These are phyloP conservation scores for Excoecaria agallocha DNA, from an alignment of 345 rosid species.

Conservation along the genomic window DNA sequence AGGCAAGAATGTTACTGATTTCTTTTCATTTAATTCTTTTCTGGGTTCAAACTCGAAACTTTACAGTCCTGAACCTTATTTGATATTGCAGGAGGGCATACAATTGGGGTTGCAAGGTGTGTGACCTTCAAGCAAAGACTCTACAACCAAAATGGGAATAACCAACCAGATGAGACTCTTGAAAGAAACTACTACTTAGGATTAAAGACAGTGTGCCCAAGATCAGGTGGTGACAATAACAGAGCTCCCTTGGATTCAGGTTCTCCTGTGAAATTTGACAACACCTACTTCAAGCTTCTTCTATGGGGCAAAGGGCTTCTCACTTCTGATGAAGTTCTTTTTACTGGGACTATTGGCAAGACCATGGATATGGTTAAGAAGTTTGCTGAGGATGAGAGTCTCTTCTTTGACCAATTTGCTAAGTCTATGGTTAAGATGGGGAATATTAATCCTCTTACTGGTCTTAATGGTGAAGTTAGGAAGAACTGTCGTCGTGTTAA, in stretches of 20 bases:
- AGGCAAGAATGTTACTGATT: constrained; percentile 35
- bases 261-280: constrained; percentile 31
- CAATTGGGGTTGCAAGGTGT: constrained; percentile 33
- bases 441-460: constrained; percentile 25
- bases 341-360: constrained; percentile 12
- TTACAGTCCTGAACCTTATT: not conserved
- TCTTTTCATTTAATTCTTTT: no score
- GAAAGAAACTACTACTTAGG: constrained; percentile 24
- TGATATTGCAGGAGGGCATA: constrained; percentile 27
- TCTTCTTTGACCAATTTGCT: constrained; percentile 31
- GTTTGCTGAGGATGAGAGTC: constrained; percentile 19
- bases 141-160: constrained; percentile 31
- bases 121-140: constrained; percentile 32
- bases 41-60: no score
- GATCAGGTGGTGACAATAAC: constrained; percentile 29
- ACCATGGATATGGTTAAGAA: constrained; percentile 18
- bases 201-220: constrained; percentile 30
- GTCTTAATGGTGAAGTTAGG: constrained; percentile 27
- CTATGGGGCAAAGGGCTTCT: constrained; percentile 27
- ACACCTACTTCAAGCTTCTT: constrained; percentile 31
- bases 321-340: constrained; percentile 28
- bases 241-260: constrained; percentile 23
- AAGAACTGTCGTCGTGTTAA: constrained; percentile 18
- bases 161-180: constrained; percentile 23
- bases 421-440: constrained; percentile 33